A percentile compares a stretch with the other conserved stretches of the same genome.
Evolutionary conservation across 2,329 filamentous ascomycete species (phyloP).

Genomic region (Pleoardoris graminearum): DNA sequence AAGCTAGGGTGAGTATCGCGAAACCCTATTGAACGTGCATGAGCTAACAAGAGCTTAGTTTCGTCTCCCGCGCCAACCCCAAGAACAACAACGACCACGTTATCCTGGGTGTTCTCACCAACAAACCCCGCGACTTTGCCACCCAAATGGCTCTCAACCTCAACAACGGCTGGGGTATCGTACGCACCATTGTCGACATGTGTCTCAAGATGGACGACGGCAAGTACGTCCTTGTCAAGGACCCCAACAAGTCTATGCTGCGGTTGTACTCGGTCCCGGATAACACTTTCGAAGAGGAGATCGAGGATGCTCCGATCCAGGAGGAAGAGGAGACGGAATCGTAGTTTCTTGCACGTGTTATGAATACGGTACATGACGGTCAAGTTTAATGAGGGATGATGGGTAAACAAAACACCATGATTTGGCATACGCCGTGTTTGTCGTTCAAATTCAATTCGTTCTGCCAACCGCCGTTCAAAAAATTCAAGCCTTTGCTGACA

Average conservation of each 20-base stretch:
- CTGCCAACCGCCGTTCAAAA: no score
- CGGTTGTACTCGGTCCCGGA: constrained; percentile 89
- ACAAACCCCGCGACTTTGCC: constrained; percentile 97
- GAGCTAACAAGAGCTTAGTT: constrained; percentile 60
- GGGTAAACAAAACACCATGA: constrained; percentile 25
- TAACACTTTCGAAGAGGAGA: constrained; percentile 88
- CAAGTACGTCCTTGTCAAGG: constrained; percentile 80
- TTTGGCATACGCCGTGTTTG: neutral
- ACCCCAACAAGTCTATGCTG: constrained; percentile 96
- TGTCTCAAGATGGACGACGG: constrained; percentile 75
- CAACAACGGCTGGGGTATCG: constrained; percentile 98
- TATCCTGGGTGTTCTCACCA: constrained; percentile 91
- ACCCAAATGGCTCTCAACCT: constrained; percentile 97
- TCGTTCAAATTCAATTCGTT: neutral
- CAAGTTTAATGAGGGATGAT: constrained; percentile 18
- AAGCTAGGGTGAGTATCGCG: constrained; percentile 78
- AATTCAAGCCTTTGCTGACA: no score
- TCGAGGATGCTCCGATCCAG: constrained; percentile 66
- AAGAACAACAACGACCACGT: constrained; percentile 93
- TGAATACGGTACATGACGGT: constrained; percentile 25
- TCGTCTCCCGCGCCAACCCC: constrained; percentile 92
- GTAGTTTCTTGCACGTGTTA: constrained; percentile 13
- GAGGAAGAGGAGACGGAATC: constrained; percentile 56
- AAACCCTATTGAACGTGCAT: neutral
- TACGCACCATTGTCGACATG: constrained; percentile 97